A percentile compares a stretch with the other conserved stretches of the same genome.
phyloP scores from a whole-genome alignment of 257 asterid species.

The Ballota nigra region DNA sequence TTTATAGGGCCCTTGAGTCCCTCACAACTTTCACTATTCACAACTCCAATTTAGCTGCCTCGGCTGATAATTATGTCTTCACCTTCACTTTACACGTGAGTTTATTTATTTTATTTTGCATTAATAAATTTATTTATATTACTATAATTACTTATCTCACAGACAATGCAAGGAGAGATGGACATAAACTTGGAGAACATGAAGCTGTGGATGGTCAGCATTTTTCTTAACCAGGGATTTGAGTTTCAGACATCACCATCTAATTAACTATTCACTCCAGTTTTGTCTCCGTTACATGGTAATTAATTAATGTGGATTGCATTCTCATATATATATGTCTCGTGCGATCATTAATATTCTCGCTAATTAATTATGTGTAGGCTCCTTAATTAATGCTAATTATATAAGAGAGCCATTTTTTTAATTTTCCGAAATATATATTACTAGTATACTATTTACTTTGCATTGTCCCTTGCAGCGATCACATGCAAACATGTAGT shows the following conservation, averaged over 20 bases:
- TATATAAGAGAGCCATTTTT: neutral
- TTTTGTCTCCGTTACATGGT: neutral
- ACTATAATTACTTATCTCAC: neutral
- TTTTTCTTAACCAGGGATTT: slow-evolving; percentile 67
- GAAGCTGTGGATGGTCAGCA: slow-evolving; percentile 65
- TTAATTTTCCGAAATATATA: neutral
- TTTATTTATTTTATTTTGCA: neutral
- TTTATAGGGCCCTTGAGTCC: slow-evolving; percentile 63
- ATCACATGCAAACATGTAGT: neutral
- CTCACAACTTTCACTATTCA: slow-evolving; percentile 41
- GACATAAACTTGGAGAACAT: slow-evolving; percentile 43
- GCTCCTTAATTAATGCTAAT: neutral
- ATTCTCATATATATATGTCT: neutral
- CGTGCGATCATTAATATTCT: neutral
- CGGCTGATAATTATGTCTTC: slow-evolving; percentile 41
- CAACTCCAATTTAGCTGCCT: slow-evolving; percentile 50
- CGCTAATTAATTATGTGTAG: neutral
- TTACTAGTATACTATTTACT: neutral
- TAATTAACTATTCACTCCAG: neutral
- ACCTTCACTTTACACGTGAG: slow-evolving; percentile 71
- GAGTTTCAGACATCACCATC: slow-evolving; percentile 39
- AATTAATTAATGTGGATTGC: neutral
- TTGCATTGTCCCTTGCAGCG: neutral
- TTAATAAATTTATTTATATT: no score
- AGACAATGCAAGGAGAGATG: slow-evolving; percentile 52